Conservation (phyloP, 768 basidiomycete species). For the Infundibulicybe gibba region DNA sequence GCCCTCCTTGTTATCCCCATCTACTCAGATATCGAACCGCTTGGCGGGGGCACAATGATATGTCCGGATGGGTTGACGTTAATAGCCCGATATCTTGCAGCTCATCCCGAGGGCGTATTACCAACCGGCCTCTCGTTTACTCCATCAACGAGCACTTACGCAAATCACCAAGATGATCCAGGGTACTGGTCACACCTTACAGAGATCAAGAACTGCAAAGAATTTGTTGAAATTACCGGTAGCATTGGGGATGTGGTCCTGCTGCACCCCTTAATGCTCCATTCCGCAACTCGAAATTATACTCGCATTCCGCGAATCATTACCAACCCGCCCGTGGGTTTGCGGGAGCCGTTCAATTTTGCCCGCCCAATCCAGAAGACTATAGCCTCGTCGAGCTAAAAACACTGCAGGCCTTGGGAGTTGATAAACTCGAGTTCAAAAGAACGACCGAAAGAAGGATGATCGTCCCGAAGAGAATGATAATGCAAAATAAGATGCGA, state of each 20-base stretch:
- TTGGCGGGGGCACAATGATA: conserved; percentile 60
- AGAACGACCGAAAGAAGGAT: conserved; percentile 42
- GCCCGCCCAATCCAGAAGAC: conserved; percentile 36
- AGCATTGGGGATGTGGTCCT: conserved; percentile 61
- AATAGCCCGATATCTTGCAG: conserved; percentile 47
- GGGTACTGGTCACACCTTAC: conserved; percentile 41
- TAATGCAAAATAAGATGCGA: conserved; percentile 42
- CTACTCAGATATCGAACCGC: conserved; percentile 50
- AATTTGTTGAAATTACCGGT: conserved; percentile 56
- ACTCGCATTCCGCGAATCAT: conserved; percentile 55
- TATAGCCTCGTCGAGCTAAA: conserved; percentile 59
- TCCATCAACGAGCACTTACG: conserved; percentile 37
- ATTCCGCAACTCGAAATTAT: conserved; percentile 59
- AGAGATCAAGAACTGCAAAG: conserved; percentile 34
- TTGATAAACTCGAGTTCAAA: conserved; percentile 40
- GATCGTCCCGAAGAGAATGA: conserved; percentile 43
- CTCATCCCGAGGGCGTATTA: conserved; percentile 49
- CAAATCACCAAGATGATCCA: conserved; percentile 32
- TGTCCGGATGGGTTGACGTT: conserved; percentile 50
- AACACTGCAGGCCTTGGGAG: conserved; percentile 51
- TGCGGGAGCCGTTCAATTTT: conserved; percentile 54
- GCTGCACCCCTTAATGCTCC: conserved; percentile 63
- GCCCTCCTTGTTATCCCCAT: conserved; percentile 55
- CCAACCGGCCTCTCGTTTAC: conserved; percentile 42
- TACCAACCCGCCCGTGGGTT: conserved; percentile 60